Evolutionary conservation across 306 rosid genomes (phyloP).

Genomic region (Cucurbita moschata): DNA sequence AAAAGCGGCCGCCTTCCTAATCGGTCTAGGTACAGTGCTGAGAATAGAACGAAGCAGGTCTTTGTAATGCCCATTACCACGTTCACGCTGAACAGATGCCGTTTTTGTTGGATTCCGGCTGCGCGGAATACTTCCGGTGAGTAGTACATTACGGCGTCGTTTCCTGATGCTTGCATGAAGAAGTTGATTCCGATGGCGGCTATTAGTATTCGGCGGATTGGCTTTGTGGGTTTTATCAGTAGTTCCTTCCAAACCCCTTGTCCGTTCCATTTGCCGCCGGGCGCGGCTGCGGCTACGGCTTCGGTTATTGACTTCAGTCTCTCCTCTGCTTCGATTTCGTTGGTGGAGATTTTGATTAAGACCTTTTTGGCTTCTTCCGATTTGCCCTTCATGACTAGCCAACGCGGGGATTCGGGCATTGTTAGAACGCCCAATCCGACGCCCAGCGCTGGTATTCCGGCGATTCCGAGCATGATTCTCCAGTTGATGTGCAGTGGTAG

Average conservation of each 20-base stretch:
- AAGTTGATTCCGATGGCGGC: constrained; percentile 70
- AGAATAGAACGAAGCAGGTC: constrained; percentile 37
- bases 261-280: constrained; percentile 9
- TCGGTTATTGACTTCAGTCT: constrained; percentile 37
- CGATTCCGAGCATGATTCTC: constrained; percentile 72
- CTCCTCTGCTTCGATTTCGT: constrained; percentile 42
- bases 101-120: constrained; percentile 44
- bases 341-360: constrained; percentile 29
- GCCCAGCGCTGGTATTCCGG: constrained; percentile 36
- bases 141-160: constrained; percentile 84
- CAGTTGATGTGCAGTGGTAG: constrained; percentile 32
- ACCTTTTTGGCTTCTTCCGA: constrained; percentile 43
- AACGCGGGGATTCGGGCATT: constrained; percentile 80
- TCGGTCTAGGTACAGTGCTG: constrained; percentile 43
- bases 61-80: constrained; percentile 57
- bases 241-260: constrained; percentile 63
- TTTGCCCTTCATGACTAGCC: constrained; percentile 58
- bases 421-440: constrained; percentile 40
- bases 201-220: constrained; percentile 37
- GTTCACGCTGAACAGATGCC: constrained; percentile 44
- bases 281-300: constrained; percentile 15
- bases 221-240: constrained; percentile 33
- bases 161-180: constrained; percentile 92
- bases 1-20: constrained; percentile 70
- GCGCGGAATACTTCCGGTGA: constrained; percentile 57